Evolutionary conservation across 345 rosid species (phyloP).

Genomic region (Eucalyptus leucophloia): DNA sequence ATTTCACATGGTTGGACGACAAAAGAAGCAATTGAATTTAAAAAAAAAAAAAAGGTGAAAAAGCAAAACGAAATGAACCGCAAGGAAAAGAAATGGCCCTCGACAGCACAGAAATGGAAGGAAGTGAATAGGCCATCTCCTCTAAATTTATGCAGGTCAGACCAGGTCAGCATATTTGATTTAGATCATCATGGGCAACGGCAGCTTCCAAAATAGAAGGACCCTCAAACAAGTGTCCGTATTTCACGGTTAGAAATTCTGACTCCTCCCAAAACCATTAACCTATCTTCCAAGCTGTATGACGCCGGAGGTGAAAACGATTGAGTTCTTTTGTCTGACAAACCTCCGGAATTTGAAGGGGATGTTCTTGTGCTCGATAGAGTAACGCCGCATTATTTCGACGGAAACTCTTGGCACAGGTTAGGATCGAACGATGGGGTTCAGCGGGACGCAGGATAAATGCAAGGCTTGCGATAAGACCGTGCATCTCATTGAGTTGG

Average conservation of each 20-base stretch:
- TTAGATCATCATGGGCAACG: background rate
- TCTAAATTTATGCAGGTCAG: background rate
- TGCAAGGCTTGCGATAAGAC: slow-evolving; percentile 83
- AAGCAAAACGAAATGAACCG: background rate
- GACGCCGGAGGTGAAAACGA: background rate
- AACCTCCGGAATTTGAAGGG: background rate
- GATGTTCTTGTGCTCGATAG: background rate
- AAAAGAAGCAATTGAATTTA: background rate
- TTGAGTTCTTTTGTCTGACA: background rate
- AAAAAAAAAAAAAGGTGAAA: background rate
- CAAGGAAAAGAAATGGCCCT: background rate
- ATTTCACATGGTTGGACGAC: background rate
- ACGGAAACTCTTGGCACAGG: background rate
- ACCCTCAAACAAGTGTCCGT: background rate
- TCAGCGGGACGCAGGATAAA: slow-evolving; percentile 59
- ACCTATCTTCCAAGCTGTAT: background rate
- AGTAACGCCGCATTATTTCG: background rate
- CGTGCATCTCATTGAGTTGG: slow-evolving; percentile 53
- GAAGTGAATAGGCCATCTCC: background rate
- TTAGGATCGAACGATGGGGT: slow-evolving; percentile 11
- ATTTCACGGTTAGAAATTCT: background rate
- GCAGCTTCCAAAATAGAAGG: background rate
- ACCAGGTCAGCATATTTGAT: background rate
- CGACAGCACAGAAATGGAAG: background rate
- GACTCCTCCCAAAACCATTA: background rate